phyloP scores from a whole-genome alignment of 257 asterid genomes.

The Przewalskia tangutica region DNA sequence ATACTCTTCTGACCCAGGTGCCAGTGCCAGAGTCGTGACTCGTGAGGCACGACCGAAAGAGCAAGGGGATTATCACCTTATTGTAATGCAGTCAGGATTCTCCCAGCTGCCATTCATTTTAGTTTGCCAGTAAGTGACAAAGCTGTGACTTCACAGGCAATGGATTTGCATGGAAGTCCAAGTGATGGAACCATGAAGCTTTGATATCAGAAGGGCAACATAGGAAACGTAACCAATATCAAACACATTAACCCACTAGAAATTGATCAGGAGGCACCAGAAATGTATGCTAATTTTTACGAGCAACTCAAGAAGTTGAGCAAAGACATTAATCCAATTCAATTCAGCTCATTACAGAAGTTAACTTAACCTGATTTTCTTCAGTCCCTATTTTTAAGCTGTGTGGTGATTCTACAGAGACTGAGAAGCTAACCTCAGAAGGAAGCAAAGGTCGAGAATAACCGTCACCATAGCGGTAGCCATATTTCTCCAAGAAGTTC shows the following conservation, averaged over 20 bases:
- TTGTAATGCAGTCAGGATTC: background rate
- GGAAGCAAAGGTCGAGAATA: conserved; percentile 71
- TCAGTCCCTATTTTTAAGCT: background rate
- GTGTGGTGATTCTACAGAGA: background rate
- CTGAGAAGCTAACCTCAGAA: conserved; percentile 51
- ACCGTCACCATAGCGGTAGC: conserved; percentile 57
- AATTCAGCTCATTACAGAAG: background rate
- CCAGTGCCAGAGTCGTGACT: background rate
- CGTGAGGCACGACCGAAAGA: background rate
- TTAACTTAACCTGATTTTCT: background rate
- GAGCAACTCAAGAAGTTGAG: background rate
- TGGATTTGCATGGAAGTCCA: background rate
- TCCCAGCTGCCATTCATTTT: background rate
- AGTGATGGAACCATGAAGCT: conserved; percentile 1
- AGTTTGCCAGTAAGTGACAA: background rate
- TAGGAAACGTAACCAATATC: background rate
- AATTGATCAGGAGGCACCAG: background rate
- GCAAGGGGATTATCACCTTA: background rate
- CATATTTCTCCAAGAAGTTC: conserved; percentile 72
- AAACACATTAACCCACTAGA: background rate
- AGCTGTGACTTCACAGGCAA: background rate
- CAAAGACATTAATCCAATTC: background rate
- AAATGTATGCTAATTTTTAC: background rate
- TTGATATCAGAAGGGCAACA: background rate
- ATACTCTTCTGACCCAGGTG: background rate